Evolutionary conservation across 352 stramenopile species (phyloP), one percentile per base, ranked within the genome.

Genomic region (Globisporangium uncinulatum): DNA sequence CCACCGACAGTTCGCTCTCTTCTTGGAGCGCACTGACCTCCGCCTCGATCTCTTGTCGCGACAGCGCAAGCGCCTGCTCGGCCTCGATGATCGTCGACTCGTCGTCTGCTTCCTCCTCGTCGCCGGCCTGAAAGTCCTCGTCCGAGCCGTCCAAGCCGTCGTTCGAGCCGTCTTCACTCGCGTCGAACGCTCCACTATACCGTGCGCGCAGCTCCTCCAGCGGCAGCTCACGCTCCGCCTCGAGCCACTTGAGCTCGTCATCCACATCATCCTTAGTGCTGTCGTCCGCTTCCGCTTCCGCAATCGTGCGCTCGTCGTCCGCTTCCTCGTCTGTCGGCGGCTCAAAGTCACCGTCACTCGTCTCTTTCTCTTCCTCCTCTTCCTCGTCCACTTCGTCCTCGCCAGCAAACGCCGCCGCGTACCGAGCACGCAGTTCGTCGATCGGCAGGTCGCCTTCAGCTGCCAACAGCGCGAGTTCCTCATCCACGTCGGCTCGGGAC

Each of bases 231-330:
- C 73, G 86, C 57, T 99, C 96, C 56, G 79, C 64, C 39, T 98
- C 66, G 0, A 99, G 63, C 31, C 91, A 56, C 3, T 66, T 71
- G 8, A 99, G 65, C 65, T 99, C 96, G 42, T 97, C 83, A 37
- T 82, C 69, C 5, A 66, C 71, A 47, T 83, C 70, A 15, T 71
- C 64, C n/a, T 56, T 62, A 3, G 67, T 74, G 41, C 69, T 46
- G 17, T 80, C 66, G 6, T 67, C 64, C 19, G 67, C 54, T 61
- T 98, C 92, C 39, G 97, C 88, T 39, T 76, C 83, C 51, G 90
- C 83, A 4, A 98, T 87, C 1, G 95, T 98, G 8, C 72, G 91
- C 54, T 98, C 93, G 55, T 98, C 78, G 44, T 98, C 92, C 14
- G 56, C 57, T 32, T 86, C 70, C 0, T 78, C 71, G 4, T 63